phyloP scores from a whole-genome alignment of 1,284 basidiomycete species.

The Ustilago loliicola region DNA sequence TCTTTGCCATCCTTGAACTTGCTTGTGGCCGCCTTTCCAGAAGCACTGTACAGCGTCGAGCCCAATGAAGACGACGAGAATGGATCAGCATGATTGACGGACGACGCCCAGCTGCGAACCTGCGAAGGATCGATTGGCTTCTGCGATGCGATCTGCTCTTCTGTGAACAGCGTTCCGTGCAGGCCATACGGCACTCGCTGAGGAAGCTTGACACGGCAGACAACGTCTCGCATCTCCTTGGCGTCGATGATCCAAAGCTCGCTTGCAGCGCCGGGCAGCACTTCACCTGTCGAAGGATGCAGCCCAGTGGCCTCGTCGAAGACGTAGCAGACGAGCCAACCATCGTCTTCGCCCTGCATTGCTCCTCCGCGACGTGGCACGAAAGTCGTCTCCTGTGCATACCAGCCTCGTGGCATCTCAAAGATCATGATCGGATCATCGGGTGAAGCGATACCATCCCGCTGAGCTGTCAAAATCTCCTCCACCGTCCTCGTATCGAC shows the following conservation, averaged over 20 bases:
- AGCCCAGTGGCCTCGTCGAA: conserved; percentile 72
- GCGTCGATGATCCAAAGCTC: conserved; percentile 74
- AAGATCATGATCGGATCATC: conserved; percentile 70
- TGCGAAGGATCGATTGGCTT: conserved; percentile 36
- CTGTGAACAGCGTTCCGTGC: conserved; percentile 69
- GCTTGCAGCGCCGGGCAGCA: conserved; percentile 65
- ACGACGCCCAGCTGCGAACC: conserved; percentile 47
- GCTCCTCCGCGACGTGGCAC: conserved; percentile 63
- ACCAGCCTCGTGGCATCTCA: conserved; percentile 71
- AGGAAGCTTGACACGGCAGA: conserved; percentile 72
- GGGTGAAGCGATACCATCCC: conserved; percentile 23
- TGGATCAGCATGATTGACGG: conserved; percentile 42
- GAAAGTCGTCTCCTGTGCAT: conserved; percentile 73
- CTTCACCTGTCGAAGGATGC: conserved; percentile 67
- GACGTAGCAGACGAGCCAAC: conserved; percentile 73
- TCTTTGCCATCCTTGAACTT: conserved; percentile 24
- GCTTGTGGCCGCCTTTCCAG: conserved; percentile 26
- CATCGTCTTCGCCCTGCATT: conserved; percentile 71
- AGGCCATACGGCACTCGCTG: conserved; percentile 72
- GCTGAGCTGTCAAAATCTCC: conserved; percentile 69
- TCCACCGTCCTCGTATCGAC: conserved; percentile 71
- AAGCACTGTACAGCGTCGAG: conserved; percentile 20
- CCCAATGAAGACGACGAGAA: conserved; percentile 24
- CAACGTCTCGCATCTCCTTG: conserved; percentile 70
- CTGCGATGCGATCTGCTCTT: conserved; percentile 63